These are phyloP conservation scores for Neckera pumila DNA, from an alignment of 225 moss, liverwort and hornwort genomes.

Conservation along the genomic window DNA sequence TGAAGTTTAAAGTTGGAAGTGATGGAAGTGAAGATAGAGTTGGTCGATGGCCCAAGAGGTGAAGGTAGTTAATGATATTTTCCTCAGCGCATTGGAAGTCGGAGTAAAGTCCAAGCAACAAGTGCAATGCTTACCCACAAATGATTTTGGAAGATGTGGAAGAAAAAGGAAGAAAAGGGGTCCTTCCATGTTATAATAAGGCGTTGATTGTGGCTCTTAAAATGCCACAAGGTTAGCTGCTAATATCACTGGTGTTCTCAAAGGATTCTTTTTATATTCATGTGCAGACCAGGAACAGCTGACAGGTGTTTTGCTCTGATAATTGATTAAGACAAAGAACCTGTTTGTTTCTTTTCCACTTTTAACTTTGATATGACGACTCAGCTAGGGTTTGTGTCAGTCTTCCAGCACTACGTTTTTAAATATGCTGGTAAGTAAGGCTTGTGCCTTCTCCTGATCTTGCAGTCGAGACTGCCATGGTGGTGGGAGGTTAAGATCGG, in stretches of 20 bases:
- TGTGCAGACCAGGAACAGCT: not conserved
- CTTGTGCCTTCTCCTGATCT: not conserved
- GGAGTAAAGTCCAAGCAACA: slow-evolving; percentile 51
- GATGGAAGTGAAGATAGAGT: slow-evolving; percentile 49
- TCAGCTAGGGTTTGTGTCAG: not conserved
- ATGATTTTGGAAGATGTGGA: slow-evolving; percentile 21
- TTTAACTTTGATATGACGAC: not conserved
- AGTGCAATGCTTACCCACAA: slow-evolving; percentile 51
- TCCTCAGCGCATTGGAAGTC: slow-evolving; percentile 35
- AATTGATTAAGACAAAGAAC: not conserved
- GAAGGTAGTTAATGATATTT: slow-evolving; percentile 47
- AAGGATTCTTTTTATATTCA: not conserved
- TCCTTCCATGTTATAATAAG: slow-evolving; percentile 40
- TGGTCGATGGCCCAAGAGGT: slow-evolving; percentile 55
- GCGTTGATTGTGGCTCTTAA: slow-evolving; percentile 60
- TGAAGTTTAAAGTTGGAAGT: slow-evolving; percentile 43
- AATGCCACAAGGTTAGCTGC: slow-evolving; percentile 64
- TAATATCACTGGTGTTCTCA: slow-evolving; percentile 54
- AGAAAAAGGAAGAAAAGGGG: slow-evolving; percentile 39
- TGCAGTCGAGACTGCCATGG: not conserved
- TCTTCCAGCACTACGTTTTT: not conserved
- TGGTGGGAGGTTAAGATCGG: not conserved
- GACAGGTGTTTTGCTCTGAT: slow-evolving; percentile 4
- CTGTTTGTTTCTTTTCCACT: not conserved
- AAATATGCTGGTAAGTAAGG: not conserved